A percentile compares a stretch with the other conserved stretches of the same genome.
Evolutionary conservation across 345 rosid species (phyloP).

Genomic region (Triadica sebifera): DNA sequence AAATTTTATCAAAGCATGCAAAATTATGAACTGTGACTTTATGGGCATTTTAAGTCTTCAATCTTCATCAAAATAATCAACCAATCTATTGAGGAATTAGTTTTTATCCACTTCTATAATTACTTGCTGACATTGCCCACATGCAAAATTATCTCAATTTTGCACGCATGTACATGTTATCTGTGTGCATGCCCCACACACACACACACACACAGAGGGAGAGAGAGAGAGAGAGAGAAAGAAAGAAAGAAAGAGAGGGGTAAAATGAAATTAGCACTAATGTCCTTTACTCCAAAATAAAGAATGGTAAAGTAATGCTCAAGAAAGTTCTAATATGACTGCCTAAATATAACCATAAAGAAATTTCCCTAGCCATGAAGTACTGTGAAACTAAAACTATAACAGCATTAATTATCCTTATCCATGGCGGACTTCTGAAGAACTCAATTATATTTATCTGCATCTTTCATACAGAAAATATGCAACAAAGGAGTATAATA

Average conservation of each 20-base stretch:
- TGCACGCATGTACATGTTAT: not conserved
- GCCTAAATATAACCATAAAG: not conserved
- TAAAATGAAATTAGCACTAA: no score
- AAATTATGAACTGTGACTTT: not conserved
- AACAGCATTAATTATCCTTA: not conserved
- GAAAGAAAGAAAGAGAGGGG: no score
- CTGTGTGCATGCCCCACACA: no score
- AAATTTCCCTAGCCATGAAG: not conserved
- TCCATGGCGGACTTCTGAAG: not conserved
- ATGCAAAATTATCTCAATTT: not conserved
- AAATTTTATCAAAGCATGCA: not conserved
- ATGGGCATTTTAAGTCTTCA: not conserved
- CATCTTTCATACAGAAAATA: conserved; percentile 1
- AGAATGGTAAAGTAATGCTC: not conserved
- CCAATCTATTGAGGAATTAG: not conserved
- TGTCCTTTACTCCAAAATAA: not conserved
- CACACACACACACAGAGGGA: no score
- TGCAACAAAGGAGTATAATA: not conserved
- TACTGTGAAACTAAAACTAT: not conserved
- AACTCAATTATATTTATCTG: not conserved
- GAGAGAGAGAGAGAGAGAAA: no score
- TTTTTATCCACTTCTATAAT: not conserved
- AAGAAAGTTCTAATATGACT: not conserved
- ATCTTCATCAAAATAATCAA: not conserved
- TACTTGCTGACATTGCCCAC: not conserved